Evolutionary conservation across 2,329 filamentous ascomycete genomes (phyloP), one percentile per base, ranked within the genome.

Genomic region (Fusarium piperis): DNA sequence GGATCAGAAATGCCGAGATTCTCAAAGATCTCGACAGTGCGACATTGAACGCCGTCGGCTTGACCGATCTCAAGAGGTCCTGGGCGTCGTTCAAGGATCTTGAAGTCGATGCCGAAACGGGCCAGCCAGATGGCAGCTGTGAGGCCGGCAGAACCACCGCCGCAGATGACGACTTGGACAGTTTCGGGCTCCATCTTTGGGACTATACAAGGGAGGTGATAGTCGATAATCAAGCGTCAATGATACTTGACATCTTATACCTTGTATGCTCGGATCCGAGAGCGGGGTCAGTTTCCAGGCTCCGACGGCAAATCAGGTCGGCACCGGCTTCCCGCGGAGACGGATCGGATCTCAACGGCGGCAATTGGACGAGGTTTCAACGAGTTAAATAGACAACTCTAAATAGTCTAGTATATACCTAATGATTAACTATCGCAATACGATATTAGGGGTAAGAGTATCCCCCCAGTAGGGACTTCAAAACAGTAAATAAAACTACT

Each of bases 11-110:
- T 83, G 1, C 84, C 86, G 33, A 90, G 88, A 48, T 86, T 88
- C 73, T 91, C 88, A 57, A 90, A 89, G 23, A 91, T 85, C 76
- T 91, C 89, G 15, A 90, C 87, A 11, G 68, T 71, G 4, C 71
- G 65, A 70, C 62, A 71, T 23, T 72, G 67, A 15, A 72, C 64
- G 15, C 70, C 67, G 16, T 71, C 70, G 16, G 67, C 70, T 30
- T 72, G 67, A 13, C 67, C 70, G 13, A 68, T 59, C 55, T 66
- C 52, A 23, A 70, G 65, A 2, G 70, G 64, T 8, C 67, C 70
- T 15, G 58, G 9, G 5, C 67, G 66, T 15, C 64, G 60, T 32
- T 72, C 69, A 3, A 72, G 58, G n/a, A 70, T 63, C 28, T 62
- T 64, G 58, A 67, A 72, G 28, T 59, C 53, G 12, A 72, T 59